Evolutionary conservation across 2,329 filamentous ascomycete genomes (phyloP), one percentile per base, ranked within the genome.

Genomic region (Trichoderma afroharzianum): DNA sequence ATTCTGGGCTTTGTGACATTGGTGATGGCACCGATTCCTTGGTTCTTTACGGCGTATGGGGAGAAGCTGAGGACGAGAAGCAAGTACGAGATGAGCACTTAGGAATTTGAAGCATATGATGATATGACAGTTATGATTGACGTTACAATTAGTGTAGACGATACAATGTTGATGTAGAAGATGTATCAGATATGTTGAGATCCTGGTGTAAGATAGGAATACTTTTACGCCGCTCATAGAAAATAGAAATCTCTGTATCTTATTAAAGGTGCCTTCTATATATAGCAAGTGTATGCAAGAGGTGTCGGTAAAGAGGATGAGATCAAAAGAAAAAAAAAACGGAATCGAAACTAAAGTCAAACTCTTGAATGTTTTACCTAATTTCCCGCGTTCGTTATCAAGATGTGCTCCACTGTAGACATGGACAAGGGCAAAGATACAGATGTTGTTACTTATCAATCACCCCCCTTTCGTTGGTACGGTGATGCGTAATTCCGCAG

Each of bases 1-100:
- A 70, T 84, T 3, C 75, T 84, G 18, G 83, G 74, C 1, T 84
- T 84, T 72, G 75, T 84, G 28, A 76, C 82, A 3, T 73, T 84
- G 1, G 76, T 55, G 2, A 77, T 83, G 71, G 74, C 81, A 12
- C 82, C 81, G 6, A 80, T 83, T 47, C 81, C 82, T 4, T 78
- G 77, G 76, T 74, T 74, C 36, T 78, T 78, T 47, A 77, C 75
- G 73, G 61, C 72, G 0, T 78, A 72, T 57, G 76, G 77, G 14
- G 76, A 75, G 63, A 72, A 59, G 67, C 66, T 78, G 39, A 70
- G 76, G 36, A 64, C 59, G 63, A 68, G 75, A 12, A 78, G 77
- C 68, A 76, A 72, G 30, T 78, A 78, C 55, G 76, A 78, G 71
- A 77, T 70, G 24, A 78, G 76, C 57, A 68, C 68, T n/a, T 78